Evolutionary conservation across 2,329 filamentous ascomycete genomes (phyloP), one percentile per base, ranked within the genome.

Genomic region (Lecanicillium sp.): DNA sequence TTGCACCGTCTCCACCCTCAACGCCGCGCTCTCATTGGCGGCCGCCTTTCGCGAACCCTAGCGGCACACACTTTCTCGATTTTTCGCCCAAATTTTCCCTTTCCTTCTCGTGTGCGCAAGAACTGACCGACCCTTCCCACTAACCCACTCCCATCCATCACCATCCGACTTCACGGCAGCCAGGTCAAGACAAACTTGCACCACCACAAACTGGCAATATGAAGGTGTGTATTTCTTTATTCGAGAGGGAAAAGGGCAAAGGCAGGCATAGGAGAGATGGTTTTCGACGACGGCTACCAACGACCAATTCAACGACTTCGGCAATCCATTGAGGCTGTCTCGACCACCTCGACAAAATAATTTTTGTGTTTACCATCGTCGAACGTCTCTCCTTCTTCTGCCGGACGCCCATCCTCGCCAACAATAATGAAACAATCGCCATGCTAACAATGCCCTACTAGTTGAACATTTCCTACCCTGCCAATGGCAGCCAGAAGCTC

Each of bases 401-500:
- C n/a, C 22, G 22, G 7, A 6, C 6, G 22, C 22, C 22, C 6
- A 25, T 25, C 13, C 12, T 18, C 13, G 6, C 12, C n/a, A 27
- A 22, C 6, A n/a, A 18, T 27, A 27, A n/a, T 29, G 20, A 17
- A 33, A 18, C 36, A 41, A 7, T 25, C n/a, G n/a, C n/a, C 39
- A 48, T 44, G 54, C 64, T 69, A 48, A 68, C 56, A 25, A 27
- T 37, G 32, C 29, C 33, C 31, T 15, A 15, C 17, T 34, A 75
- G 74, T 69, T 79, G 69, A 79, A 79, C 74, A 76, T 79, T 61
- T 75, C 71, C 59, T 94, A 89, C 83, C 92, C 92, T 74, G 87
- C 90, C 82, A 97, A 97, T 76, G 92, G 92, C 82, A 92, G 88
- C 65, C 92, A 98, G 74, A 98, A 98, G 81, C 80, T 98, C 68